Percentiles rank a stretch among this genome's conserved stretches.
phyloP scores from a whole-genome alignment of 2,329 filamentous ascomycete genomes.

The Fusarium tupiense region DNA sequence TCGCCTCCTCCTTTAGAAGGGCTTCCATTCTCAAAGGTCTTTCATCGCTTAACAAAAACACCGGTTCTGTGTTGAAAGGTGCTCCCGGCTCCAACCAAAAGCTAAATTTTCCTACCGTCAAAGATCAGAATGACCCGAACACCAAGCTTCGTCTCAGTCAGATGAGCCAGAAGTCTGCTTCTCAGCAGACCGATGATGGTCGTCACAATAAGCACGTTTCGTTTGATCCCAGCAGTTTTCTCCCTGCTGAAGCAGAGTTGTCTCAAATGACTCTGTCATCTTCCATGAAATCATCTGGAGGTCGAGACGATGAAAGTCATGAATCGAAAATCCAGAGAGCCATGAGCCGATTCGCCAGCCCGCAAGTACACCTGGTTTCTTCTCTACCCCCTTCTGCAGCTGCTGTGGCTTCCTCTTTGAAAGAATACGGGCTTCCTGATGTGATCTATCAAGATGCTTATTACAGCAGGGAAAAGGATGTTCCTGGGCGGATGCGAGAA shows the following conservation, averaged over 20 bases:
- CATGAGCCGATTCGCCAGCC: constrained; percentile 13
- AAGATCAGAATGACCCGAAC: constrained; percentile 74
- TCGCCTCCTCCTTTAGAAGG: neutral
- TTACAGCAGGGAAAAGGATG: constrained; percentile 85
- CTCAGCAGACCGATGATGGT: constrained; percentile 58
- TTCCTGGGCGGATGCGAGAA: constrained; percentile 79
- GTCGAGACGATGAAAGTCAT: neutral
- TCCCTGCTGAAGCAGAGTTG: neutral
- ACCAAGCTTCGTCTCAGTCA: constrained; percentile 75
- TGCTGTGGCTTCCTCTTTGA: constrained; percentile 35
- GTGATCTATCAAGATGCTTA: constrained; percentile 86
- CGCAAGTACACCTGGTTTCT: constrained; percentile 38
- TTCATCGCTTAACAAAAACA: neutral
- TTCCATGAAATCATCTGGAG: constrained; percentile 23
- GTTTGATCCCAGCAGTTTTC: constrained; percentile 29
- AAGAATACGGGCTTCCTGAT: constrained; percentile 59
- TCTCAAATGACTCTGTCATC: constrained; percentile 20
- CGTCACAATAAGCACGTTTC: constrained; percentile 37
- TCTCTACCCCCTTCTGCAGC: constrained; percentile 43
- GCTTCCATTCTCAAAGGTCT: constrained; percentile 4
- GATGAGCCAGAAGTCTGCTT: constrained; percentile 55
- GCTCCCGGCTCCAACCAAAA: constrained; percentile 48
- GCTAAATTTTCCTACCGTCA: constrained; percentile 78
- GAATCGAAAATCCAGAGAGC: constrained; percentile 27
- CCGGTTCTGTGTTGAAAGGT: constrained; percentile 3